Evolutionary conservation across 495 filamentous ascomycete species (phyloP).

Genomic region (Thozetella sp.): DNA sequence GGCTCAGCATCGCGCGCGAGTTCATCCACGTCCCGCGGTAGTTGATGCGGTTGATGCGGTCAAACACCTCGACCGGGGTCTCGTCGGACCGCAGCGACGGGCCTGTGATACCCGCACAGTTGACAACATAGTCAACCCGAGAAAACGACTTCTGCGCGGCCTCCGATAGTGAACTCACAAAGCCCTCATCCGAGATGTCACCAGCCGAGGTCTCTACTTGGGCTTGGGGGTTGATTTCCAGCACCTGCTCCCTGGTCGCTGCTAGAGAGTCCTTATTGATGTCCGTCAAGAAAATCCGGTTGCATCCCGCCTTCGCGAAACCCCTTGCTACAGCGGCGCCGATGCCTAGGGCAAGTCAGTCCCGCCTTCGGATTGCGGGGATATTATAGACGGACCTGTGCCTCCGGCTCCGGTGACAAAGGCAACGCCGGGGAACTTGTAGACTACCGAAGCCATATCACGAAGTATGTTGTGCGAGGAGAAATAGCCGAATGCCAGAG

Average conservation of each 20-base stretch:
- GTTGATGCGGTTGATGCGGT: slow-evolving; percentile 53
- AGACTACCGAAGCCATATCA: slow-evolving; percentile 17
- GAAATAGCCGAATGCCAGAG: too few species aligned
- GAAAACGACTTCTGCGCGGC: slow-evolving; percentile 31
- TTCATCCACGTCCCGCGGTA: slow-evolving; percentile 54
- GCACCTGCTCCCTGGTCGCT: slow-evolving; percentile 30
- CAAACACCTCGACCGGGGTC: slow-evolving; percentile 34
- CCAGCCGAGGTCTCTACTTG: slow-evolving; percentile 32
- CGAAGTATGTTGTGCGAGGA: too few species aligned
- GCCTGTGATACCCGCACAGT: slow-evolving; percentile 13
- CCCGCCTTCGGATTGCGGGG: slow-evolving; percentile 15
- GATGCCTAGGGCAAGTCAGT: slow-evolving; percentile 42
- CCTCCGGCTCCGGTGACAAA: slow-evolving; percentile 21
- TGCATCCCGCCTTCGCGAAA: slow-evolving; percentile 53
- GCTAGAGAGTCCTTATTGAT: slow-evolving; percentile 35
- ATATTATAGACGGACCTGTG: slow-evolving; percentile 30
- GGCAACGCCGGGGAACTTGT: slow-evolving; percentile 18
- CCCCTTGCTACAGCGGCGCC: slow-evolving; percentile 51
- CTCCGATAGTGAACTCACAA: slow-evolving; percentile 39
- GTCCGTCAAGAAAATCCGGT: slow-evolving; percentile 51
- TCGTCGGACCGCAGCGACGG: slow-evolving; percentile 17
- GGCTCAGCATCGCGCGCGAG: slow-evolving; percentile 44
- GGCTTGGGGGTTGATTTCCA: slow-evolving; percentile 22
- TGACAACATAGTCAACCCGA: slow-evolving; percentile 52
- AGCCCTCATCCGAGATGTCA: slow-evolving; percentile 42